Conservation (phyloP, 768 basidiomycete genomes). For the Tephrocybe sp. region DNA sequence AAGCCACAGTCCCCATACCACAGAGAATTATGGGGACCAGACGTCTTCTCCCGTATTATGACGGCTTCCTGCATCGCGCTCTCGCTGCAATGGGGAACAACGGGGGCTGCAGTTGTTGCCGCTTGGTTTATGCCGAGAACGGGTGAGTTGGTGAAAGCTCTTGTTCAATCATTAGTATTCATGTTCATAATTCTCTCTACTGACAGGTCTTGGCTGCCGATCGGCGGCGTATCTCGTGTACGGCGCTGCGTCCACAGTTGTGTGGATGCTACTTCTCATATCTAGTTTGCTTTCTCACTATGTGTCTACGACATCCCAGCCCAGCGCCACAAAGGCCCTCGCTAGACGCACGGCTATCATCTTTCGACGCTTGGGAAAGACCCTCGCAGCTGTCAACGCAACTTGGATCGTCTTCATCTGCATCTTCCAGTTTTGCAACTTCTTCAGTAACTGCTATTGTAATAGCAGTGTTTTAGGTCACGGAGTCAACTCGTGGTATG, state of each 20-base stretch:
- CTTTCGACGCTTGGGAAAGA: conserved; percentile 29
- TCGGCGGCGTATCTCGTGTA: conserved; percentile 22
- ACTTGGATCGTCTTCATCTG: conserved; percentile 26
- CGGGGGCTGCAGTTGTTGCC: conserved; percentile 20
- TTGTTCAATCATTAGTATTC: neutral
- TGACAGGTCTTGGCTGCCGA: conserved; percentile 33
- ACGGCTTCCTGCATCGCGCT: conserved; percentile 22
- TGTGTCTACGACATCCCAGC: conserved; percentile 8
- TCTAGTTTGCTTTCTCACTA: conserved; percentile 23
- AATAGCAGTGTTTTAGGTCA: conserved; percentile 32
- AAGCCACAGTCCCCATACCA: neutral
- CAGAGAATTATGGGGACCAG: conserved; percentile 8
- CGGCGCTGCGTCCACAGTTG: conserved; percentile 24
- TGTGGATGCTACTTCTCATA: conserved; percentile 27
- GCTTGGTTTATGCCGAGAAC: conserved; percentile 26
- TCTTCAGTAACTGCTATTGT: conserved; percentile 36
- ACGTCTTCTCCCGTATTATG: conserved; percentile 21
- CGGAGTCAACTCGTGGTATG: conserved; percentile 25
- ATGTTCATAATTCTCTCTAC: neutral
- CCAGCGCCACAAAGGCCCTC: neutral
- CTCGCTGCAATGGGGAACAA: conserved; percentile 14
- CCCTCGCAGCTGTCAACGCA: conserved; percentile 28
- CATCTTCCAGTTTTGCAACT: conserved; percentile 16
- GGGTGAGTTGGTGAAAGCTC: conserved; percentile 15
- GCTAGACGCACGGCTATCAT: conserved; percentile 21